Base-by-base conservation (phyloP, 805 yeast species). In the Metschnikowia anglica region DNA sequence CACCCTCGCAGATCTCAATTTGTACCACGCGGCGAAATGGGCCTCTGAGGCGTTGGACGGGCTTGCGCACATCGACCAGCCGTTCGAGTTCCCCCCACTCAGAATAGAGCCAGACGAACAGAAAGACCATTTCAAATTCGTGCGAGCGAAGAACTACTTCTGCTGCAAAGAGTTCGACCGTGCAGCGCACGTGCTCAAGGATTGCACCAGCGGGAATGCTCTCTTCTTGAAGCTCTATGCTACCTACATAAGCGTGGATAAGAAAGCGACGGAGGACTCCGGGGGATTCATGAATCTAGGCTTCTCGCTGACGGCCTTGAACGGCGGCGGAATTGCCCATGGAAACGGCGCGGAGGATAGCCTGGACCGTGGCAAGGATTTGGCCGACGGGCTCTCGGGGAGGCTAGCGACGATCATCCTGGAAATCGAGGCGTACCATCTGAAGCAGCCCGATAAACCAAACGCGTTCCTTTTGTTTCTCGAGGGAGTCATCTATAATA, bases 141-240 rank as follows among this genome's bases (percentile, higher is more conserved):
- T 77, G 12, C 66, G 88, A 20, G 97, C 91, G 1, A 78, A 80
- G 41, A 61, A 85, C 0, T 82, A 85, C 57, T 88, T 91, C 68
- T 84, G 80, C 55, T 80, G 88, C 56, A 82, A 85, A 54, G 98
- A 93, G 62, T 91, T 83, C 58, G 91, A 83, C 44, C 66, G 98
- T 20, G 85, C 90, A 43, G 79, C 85, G 4, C 68, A 72, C 52
- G 73, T 72, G 11, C 65, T 93, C 44, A 71, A 70, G 42, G 70
- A 72, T 12, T 78, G 83, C 38, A 59, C 53, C 16, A 70, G 80
- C 38, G 69, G 81, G 0, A 71, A 73, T 38, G 77, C 82, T 3
- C 35, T 63, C 24, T 93, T 90, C 56, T 61, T 89, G 26, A 67
- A 79, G 35, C 65, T 86, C 9, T 91, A 90, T 59, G 70, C 96